Evolutionary conservation across 805 yeast genomes (phyloP).

Genomic region (Candida tibetensis): DNA sequence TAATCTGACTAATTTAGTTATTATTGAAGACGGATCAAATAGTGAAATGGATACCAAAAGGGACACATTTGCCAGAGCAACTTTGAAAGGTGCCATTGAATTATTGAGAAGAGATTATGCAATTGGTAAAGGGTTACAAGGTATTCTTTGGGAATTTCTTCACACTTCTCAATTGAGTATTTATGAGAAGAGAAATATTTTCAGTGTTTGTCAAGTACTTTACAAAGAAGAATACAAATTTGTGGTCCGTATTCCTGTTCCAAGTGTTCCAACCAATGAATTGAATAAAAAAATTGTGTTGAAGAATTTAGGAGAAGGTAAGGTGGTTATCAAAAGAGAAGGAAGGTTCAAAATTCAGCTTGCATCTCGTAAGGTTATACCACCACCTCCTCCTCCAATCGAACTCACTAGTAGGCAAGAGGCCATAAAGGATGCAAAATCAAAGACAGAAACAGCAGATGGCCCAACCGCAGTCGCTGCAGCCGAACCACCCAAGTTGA

Average conservation of each 20-base stretch:
- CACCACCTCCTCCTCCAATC: neutral
- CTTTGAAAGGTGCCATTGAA: constrained; percentile 64
- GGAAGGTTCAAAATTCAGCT: constrained; percentile 55
- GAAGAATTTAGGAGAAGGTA: constrained; percentile 48
- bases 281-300: constrained; percentile 59
- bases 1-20: constrained; percentile 43
- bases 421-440: neutral
- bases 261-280: constrained; percentile 50
- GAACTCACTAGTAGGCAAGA: neutral
- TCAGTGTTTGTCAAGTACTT: constrained; percentile 63
- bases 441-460: neutral
- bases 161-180: constrained; percentile 61
- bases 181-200: constrained; percentile 57
- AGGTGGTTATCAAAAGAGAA: constrained; percentile 59
- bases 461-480: constrained; percentile 4
- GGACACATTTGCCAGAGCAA: constrained; percentile 62
- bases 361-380: constrained; percentile 19
- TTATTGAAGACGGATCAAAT: constrained; percentile 53
- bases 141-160: constrained; percentile 65
- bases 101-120: constrained; percentile 58
- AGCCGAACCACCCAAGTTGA: too few species aligned
- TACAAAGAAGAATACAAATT: constrained; percentile 60
- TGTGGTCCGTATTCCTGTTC: constrained; percentile 61
- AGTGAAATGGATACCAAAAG: constrained; percentile 50
- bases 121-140: constrained; percentile 54